These are phyloP conservation scores for Kodamaea laetipori DNA, from an alignment of 805 yeast species.

Conservation along the genomic window DNA sequence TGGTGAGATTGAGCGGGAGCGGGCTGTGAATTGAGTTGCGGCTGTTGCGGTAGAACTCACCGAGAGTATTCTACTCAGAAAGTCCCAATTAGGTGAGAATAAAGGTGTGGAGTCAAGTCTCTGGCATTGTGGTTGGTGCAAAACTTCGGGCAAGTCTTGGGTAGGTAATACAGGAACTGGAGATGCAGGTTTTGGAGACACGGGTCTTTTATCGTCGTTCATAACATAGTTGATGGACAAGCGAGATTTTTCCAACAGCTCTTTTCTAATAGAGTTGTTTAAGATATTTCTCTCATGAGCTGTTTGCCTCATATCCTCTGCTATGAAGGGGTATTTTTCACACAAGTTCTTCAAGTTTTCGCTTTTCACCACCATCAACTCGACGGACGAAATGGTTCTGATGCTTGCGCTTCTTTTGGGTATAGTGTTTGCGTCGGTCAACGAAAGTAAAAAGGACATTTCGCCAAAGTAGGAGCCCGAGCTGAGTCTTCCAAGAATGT, in stretches of 20 bases:
- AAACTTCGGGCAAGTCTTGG: slow-evolving; percentile 5
- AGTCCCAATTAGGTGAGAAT: slow-evolving; percentile 25
- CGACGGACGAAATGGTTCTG: slow-evolving; percentile 60
- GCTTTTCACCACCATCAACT: slow-evolving; percentile 61
- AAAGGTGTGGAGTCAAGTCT: slow-evolving; percentile 13
- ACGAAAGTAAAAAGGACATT: slow-evolving; percentile 62
- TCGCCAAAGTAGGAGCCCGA: slow-evolving; percentile 75
- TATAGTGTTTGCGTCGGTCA: slow-evolving; percentile 30
- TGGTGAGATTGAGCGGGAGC: slow-evolving; percentile 17
- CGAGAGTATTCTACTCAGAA: slow-evolving; percentile 11
- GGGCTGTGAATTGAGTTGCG: slow-evolving; percentile 11
- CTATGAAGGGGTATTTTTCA: slow-evolving; percentile 56
- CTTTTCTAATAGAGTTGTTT: slow-evolving; percentile 28
- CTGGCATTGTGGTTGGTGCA: slow-evolving; percentile 18
- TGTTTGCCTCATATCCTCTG: slow-evolving; percentile 60
- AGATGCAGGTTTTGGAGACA: no score
- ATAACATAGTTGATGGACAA: slow-evolving; percentile 27
- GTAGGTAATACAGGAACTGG: slow-evolving; percentile 8
- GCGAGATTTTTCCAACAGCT: slow-evolving; percentile 13
- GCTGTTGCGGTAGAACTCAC: slow-evolving; percentile 4
- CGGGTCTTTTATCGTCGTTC: slow-evolving; percentile 11
- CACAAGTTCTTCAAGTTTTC: slow-evolving; percentile 56
- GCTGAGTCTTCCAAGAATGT: slow-evolving; percentile 57
- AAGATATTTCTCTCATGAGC: slow-evolving; percentile 52
- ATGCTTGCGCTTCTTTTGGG: slow-evolving; percentile 60